Evolutionary conservation across 495 filamentous ascomycete genomes (phyloP).

Genomic region (Aspergillus cavernicola): DNA sequence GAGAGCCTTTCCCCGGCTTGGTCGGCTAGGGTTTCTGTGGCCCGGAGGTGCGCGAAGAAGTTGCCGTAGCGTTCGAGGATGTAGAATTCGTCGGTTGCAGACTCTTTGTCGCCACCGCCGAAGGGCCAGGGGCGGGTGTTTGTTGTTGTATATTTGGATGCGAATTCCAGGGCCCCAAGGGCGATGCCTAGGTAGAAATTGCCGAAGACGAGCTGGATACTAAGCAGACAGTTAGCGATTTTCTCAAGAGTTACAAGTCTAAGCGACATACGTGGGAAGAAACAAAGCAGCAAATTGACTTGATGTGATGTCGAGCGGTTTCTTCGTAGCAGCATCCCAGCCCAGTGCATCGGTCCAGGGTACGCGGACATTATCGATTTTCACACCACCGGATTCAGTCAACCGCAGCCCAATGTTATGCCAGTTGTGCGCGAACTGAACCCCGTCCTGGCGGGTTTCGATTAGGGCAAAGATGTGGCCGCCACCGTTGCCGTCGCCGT

Average conservation of each 20-base stretch:
- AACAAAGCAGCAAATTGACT: conserved; percentile 34
- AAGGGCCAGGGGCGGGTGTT: conserved; percentile 57
- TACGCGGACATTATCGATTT: conserved; percentile 50
- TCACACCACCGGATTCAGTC: conserved; percentile 57
- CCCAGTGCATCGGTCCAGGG: conserved; percentile 57
- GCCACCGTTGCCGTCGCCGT: conserved; percentile 30
- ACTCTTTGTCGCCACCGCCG: conserved; percentile 48
- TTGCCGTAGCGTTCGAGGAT: conserved; percentile 58
- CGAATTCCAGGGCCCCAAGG: conserved; percentile 47
- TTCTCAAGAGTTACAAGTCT: too few relatives aligned
- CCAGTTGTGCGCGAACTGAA: conserved; percentile 58
- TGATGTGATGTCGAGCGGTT: conserved; percentile 42
- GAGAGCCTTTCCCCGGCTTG: conserved; percentile 44
- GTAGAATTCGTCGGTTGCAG: conserved; percentile 57
- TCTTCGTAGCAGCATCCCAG: conserved; percentile 45
- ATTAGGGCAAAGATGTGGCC: conserved; percentile 58
- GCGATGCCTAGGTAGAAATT: conserved; percentile 63
- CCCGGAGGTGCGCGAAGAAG: conserved; percentile 55
- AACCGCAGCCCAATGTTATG: conserved; percentile 57
- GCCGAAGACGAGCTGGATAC: conserved; percentile 57
- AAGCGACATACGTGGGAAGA: too few relatives aligned
- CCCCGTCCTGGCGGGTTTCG: conserved; percentile 48
- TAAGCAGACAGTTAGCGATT: too few relatives aligned
- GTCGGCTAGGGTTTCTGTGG: conserved; percentile 53
- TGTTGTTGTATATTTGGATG: conserved; percentile 46